Evolutionary conservation across 2,329 filamentous ascomycete genomes (phyloP), one percentile per base, ranked within the genome.

Genomic region (Fusarium metavorans): DNA sequence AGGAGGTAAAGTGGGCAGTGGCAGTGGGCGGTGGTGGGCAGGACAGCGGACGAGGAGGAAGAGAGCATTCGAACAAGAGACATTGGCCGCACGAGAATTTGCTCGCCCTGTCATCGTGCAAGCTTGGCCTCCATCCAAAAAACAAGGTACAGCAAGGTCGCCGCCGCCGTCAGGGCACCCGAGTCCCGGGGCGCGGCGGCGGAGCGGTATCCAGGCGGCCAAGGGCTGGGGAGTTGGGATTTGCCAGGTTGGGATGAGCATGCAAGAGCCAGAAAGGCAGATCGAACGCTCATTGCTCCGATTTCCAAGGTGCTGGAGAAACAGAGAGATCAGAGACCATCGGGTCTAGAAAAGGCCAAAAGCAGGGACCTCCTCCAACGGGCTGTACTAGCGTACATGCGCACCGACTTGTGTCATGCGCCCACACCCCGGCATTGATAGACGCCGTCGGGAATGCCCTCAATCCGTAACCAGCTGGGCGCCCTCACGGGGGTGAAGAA

Each of bases 221-320:
- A 52, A 52, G 48, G 48, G 48, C 48, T 52, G 48, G 48, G 66
- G 57, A 59, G 63, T 43, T 66, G 62, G 70, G 67, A 71, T 67
- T 66, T 66, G 63, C 66, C 71, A 67, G 60, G 67, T 64, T 72
- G 66, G 65, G 58, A 73, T 54, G 72, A 69, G 65, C 66, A 70
- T 73, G 60, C 66, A 61, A 73, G 64, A 73, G 67, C 54, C 67
- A 58, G 64, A 76, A 80, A 66, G 41, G n/a, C 57, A 80, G 79
- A 82, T 82, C 68, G 64, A 60, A 66, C 74, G 64, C 80, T 77
- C 72, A 82, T 82, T 82, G 81, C 78, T 73, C 76, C 82, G 82
- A 83, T 83, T 76, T 71, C 73, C 76, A 81, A 64, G 73, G 56
- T 68, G 52, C 34, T 72, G 77, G 76, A 76, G 74, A 70, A 69